Evolutionary conservation across 2,329 filamentous ascomycete species (phyloP).

Genomic region (Dothiorella sarmentorum): DNA sequence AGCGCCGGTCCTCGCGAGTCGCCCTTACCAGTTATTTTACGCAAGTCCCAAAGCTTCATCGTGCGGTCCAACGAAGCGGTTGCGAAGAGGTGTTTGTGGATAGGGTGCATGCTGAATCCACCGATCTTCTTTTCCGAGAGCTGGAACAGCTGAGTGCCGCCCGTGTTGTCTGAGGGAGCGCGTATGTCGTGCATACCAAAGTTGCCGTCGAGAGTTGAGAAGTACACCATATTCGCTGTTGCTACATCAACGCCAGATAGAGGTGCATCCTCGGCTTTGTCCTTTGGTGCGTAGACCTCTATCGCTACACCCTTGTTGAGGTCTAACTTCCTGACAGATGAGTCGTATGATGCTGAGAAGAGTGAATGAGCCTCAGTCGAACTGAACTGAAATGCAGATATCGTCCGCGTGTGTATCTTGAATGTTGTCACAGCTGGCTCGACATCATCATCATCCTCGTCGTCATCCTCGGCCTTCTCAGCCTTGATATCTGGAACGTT

Average conservation of each 20-base stretch:
- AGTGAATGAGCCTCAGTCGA: constrained; percentile 69
- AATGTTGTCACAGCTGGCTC: constrained; percentile 83
- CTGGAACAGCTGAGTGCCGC: constrained; percentile 60
- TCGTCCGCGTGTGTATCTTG: constrained; percentile 85
- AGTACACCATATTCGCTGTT: constrained; percentile 69
- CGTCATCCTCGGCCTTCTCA: constrained; percentile 66
- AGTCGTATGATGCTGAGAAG: constrained; percentile 88
- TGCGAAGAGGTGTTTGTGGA: constrained; percentile 75
- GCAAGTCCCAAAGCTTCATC: constrained; percentile 87
- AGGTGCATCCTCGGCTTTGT: constrained; percentile 67
- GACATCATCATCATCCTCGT: constrained; percentile 60
- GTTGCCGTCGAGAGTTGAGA: constrained; percentile 78
- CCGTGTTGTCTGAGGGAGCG: constrained; percentile 50
- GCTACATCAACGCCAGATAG: constrained; percentile 83
- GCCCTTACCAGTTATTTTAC: constrained; percentile 67
- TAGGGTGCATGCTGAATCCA: constrained; percentile 80
- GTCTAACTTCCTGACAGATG: constrained; percentile 83
- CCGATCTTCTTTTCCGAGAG: constrained; percentile 93
- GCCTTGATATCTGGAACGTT: constrained; percentile 49
- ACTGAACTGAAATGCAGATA: constrained; percentile 78
- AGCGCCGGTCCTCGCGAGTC: constrained; percentile 62
- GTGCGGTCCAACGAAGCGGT: constrained; percentile 89
- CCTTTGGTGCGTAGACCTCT: constrained; percentile 74
- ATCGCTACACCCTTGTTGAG: constrained; percentile 73
- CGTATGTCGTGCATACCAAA: constrained; percentile 81